Evolutionary conservation across 164 flowering plant genomes (phyloP).

Genomic region (Chimonanthus praecox): DNA sequence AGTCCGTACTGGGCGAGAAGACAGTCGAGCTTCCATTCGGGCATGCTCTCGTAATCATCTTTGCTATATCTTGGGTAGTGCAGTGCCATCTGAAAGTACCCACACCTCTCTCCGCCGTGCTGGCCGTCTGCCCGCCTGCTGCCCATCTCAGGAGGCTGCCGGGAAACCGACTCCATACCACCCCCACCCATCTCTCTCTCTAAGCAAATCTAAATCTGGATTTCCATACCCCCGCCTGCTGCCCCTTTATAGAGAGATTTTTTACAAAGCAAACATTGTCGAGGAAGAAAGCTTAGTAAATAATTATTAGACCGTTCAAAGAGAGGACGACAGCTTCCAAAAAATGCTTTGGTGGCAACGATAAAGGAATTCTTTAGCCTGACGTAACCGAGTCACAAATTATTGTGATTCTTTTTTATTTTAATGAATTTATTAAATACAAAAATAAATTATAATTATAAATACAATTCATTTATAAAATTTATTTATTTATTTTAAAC

Average conservation of each 20-base stretch:
- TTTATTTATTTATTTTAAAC: no score
- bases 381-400: no score
- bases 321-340: no score
- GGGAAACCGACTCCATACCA: not conserved
- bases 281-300: no score
- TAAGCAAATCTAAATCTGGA: not conserved
- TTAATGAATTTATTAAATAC: no score
- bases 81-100: conserved; percentile 23
- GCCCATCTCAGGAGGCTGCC: conserved; percentile 3
- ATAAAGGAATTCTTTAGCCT: no score
- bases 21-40: conserved; percentile 18
- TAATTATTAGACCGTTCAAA: no score
- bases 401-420: no score
- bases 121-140: conserved; percentile 1
- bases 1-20: conserved; percentile 14
- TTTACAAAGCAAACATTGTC: no score
- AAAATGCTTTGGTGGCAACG: no score
- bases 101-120: not conserved
- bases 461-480: no score
- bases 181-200: not conserved
- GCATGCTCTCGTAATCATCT: conserved; percentile 17
- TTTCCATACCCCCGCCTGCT: not conserved
- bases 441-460: no score
- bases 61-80: conserved; percentile 22
- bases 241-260: not conserved